Base-by-base conservation (phyloP, 352 stramenopile species). In the Globisporangium okanoganense region DNA sequence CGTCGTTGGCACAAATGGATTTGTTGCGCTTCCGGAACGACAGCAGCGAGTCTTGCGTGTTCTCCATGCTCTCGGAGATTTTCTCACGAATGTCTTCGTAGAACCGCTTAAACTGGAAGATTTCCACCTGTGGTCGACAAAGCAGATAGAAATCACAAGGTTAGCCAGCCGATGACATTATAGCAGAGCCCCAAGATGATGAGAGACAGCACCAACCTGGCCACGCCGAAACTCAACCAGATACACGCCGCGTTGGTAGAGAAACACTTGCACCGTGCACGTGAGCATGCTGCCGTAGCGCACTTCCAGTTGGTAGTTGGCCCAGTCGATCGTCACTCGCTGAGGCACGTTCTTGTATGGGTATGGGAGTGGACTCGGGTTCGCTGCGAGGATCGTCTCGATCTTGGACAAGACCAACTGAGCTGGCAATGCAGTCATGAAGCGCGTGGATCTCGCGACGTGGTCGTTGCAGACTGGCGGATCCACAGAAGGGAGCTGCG, bases 101-200 rank as follows among this genome's bases (percentile, higher is more conserved):
- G 57, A 93, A 94, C 47, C 85, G 80, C 64, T 95, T 93, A 66
- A 95, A 95, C 62, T 89, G 72, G 58, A 95, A 95, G 52, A 93
- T 92, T 63, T 95, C 85, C 13, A 93, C 66, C 83, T 94, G 61
- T 1, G 58, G 16, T 49, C 45, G 9, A 20, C 45, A 56, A 43
- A 45, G 18, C 10, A n/a, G 36, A 6, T 14, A n/a, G 36, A 2
- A 22, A 22, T 49, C 29, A 69, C 1, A 65, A 40, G 7, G 53
- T 41, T 48, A 54, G 56, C 18, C 31, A 36, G 6, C 22, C 22
- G 20, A 25, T 7, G 12, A 27, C 31, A 51, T 45, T 27, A 22
- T 20, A 47, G 29, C 29, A 33, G 3, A 33, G 29, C 29, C 29
- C 29, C 20, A 20, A 12, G 29, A 16, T 5, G 8, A 20, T 14